phyloP scores from a whole-genome alignment of 2,329 filamentous ascomycete species.

The Ophiostoma novo-ulmi region DNA sequence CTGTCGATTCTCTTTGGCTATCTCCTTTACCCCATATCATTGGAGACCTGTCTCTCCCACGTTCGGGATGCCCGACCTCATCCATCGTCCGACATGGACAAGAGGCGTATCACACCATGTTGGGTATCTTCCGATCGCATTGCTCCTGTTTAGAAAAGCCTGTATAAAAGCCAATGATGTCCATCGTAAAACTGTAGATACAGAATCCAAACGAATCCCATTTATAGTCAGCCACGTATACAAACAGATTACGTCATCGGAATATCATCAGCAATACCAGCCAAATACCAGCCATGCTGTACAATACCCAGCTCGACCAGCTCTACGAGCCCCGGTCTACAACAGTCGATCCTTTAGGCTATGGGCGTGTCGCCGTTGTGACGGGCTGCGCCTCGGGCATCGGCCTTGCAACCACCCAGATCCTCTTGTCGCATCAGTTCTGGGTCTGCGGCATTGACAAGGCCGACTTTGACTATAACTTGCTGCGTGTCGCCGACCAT shows the following conservation, averaged over 20 bases:
- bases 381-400: constrained; percentile 46
- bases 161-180: background rate
- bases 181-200: background rate
- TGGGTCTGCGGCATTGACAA: constrained; percentile 28
- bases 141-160: background rate
- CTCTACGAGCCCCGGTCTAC: constrained; percentile 28
- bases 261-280: too few species aligned
- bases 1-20: background rate
- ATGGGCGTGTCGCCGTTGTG: constrained; percentile 42
- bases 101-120: background rate
- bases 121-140: background rate
- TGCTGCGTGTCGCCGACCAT: constrained; percentile 29
- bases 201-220: too few species aligned
- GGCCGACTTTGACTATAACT: constrained; percentile 33
- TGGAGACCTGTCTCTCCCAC: background rate
- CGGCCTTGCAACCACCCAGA: constrained; percentile 42
- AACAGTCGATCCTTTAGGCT: constrained; percentile 31
- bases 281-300: constrained; percentile 28
- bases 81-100: background rate
- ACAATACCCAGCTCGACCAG: constrained; percentile 30
- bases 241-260: too few species aligned
- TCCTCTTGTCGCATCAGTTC: constrained; percentile 38
- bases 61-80: background rate
- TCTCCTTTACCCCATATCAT: background rate
- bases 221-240: background rate